Evolutionary conservation across 2,329 filamentous ascomycete genomes (phyloP).

Genomic region (Macrophomina pseudophaseolina): DNA sequence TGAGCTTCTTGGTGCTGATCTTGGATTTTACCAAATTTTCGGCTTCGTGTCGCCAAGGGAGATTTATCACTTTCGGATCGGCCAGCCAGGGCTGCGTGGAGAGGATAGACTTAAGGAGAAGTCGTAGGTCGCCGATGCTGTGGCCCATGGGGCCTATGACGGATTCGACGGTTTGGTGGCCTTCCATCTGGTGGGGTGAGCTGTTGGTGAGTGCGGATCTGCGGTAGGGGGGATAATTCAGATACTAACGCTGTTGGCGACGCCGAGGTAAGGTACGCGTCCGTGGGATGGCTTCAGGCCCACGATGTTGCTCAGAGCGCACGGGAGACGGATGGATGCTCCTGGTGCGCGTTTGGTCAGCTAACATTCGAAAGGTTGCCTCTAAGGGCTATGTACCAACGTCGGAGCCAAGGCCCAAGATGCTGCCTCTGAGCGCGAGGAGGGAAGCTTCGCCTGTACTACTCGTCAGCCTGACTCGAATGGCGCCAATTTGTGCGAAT

Average conservation of each 20-base stretch:
- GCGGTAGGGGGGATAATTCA: no score
- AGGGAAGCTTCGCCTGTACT: slow-evolving; percentile 46
- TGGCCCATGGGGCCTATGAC: slow-evolving; percentile 68
- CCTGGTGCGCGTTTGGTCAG: slow-evolving; percentile 43
- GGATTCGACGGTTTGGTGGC: slow-evolving; percentile 66
- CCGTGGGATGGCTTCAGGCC: slow-evolving; percentile 61
- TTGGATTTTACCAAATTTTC: slow-evolving; percentile 61
- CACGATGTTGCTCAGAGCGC: slow-evolving; percentile 64
- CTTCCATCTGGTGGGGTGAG: slow-evolving; percentile 53
- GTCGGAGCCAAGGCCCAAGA: slow-evolving; percentile 60
- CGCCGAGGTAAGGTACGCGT: slow-evolving; percentile 51
- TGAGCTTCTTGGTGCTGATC: slow-evolving; percentile 34
- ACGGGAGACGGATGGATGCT: slow-evolving; percentile 61
- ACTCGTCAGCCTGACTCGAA: no score
- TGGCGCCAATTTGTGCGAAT: no score
- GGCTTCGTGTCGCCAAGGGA: slow-evolving; percentile 64
- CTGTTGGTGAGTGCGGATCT: no score
- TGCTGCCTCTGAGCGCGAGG: slow-evolving; percentile 53
- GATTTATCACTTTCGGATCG: slow-evolving; percentile 68
- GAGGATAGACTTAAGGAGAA: slow-evolving; percentile 64
- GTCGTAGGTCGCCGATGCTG: slow-evolving; percentile 58
- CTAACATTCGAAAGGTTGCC: slow-evolving; percentile 48
- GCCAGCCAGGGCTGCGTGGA: slow-evolving; percentile 66
- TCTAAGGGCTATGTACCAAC: slow-evolving; percentile 59
- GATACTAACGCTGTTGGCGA: slow-evolving; percentile 53